These are phyloP conservation scores for Ceratobasidium sp. DNA, from an alignment of 1,284 basidiomycete species.

Conservation along the genomic window DNA sequence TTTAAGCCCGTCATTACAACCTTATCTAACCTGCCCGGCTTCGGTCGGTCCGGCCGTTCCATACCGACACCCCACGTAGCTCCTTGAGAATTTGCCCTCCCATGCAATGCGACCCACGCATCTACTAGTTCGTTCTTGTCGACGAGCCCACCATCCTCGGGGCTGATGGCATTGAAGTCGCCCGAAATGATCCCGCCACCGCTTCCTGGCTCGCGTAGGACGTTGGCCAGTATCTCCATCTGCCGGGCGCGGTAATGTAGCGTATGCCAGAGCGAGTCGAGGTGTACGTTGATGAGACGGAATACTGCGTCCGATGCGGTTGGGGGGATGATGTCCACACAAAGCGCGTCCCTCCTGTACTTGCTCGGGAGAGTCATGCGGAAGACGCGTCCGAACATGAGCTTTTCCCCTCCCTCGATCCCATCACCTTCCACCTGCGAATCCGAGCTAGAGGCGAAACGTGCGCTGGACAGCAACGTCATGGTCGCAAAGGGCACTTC, in stretches of 20 bases:
- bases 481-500: slow-evolving; percentile 59
- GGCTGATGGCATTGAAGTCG: slow-evolving; percentile 61
- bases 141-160: slow-evolving; percentile 58
- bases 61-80: slow-evolving; percentile 59
- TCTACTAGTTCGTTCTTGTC: slow-evolving; percentile 60
- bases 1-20: slow-evolving; percentile 59
- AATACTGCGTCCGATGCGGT: slow-evolving; percentile 50
- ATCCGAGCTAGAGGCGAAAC: slow-evolving; percentile 54
- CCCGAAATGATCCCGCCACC: slow-evolving; percentile 61
- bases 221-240: slow-evolving; percentile 57
- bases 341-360: slow-evolving; percentile 58
- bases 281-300: slow-evolving; percentile 62
- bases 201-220: slow-evolving; percentile 61
- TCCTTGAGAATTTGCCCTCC: slow-evolving; percentile 53
- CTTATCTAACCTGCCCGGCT: slow-evolving; percentile 61
- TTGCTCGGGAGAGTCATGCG: slow-evolving; percentile 58
- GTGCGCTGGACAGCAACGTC: slow-evolving; percentile 59
- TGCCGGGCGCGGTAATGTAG: slow-evolving; percentile 55
- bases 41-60: slow-evolving; percentile 53
- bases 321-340: slow-evolving; percentile 56
- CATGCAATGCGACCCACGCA: slow-evolving; percentile 60
- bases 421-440: slow-evolving; percentile 52
- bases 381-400: slow-evolving; percentile 55
- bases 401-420: slow-evolving; percentile 53
- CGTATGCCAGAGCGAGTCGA: slow-evolving; percentile 59